phyloP scores from a whole-genome alignment of 768 basidiomycete genomes.

The Infundibulicybe gibba region DNA sequence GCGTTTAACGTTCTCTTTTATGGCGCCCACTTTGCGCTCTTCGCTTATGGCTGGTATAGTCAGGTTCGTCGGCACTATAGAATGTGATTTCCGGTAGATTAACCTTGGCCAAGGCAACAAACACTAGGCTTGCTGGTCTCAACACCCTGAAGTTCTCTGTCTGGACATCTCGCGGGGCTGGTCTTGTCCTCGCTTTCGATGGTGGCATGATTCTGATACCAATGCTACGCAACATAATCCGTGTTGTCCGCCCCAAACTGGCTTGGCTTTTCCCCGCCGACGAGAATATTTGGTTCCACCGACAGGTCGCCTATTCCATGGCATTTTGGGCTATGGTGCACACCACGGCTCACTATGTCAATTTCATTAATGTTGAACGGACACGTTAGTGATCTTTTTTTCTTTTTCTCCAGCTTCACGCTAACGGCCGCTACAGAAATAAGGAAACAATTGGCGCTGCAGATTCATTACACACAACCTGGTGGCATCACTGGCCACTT shows the following conservation, averaged over 20 bases:
- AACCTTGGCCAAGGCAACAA: constrained; percentile 41
- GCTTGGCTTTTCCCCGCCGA: constrained; percentile 88
- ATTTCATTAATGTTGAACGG: constrained; percentile 88
- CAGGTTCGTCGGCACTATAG: constrained; percentile 45
- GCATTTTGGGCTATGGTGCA: constrained; percentile 93
- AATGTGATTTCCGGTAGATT: background rate
- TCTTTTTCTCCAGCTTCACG: background rate
- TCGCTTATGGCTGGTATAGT: constrained; percentile 86
- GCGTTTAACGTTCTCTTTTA: constrained; percentile 79
- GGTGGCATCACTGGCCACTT: constrained; percentile 95
- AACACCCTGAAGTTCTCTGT: constrained; percentile 82
- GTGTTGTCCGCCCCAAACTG: constrained; percentile 75
- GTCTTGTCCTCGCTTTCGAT: constrained; percentile 84
- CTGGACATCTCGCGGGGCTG: constrained; percentile 89
- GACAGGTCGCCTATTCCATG: constrained; percentile 92
- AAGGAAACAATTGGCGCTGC: constrained; percentile 67
- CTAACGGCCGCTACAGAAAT: constrained; percentile 53
- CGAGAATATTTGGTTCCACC: constrained; percentile 95
- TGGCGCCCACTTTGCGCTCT: constrained; percentile 68
- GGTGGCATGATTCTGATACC: constrained; percentile 86
- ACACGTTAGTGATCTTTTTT: constrained; percentile 53
- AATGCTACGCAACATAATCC: constrained; percentile 86
- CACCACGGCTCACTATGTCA: constrained; percentile 91
- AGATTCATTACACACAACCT: constrained; percentile 86
- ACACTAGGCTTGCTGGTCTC: constrained; percentile 64